Base-by-base conservation (phyloP, 371 early-diverging fungal species). In the Saksenaea vasiformis region DNA sequence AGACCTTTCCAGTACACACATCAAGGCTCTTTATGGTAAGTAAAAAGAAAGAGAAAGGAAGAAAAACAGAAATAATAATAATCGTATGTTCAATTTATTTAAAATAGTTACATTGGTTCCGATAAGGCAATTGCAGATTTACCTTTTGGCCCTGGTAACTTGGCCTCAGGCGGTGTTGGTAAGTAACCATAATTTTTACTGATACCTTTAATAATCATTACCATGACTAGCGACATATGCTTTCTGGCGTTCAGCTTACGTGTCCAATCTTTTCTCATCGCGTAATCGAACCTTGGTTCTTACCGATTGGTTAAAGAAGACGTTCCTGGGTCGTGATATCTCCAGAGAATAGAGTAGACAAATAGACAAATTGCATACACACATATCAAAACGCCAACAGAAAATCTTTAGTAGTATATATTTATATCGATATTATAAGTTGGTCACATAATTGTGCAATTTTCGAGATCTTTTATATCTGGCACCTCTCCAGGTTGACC, bases 81-180 rank as follows among this genome's bases (percentile, higher is more conserved):
- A 17, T 15, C 17, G n/a, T 35, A 56, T 17, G 44, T 38, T 13
- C 9, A 10, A 17, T 54, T 63, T 55, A 55, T 24, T 44, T 47
- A 31, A 31, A 31, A 31, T 66, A 84, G 85, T 35, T 94, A 94
- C 69, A 90, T 96, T 79, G 95, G 95, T 26, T 85, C 89, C 60
- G 95, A 95, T 61, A 89, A 90, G 73, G 95, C 95, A 35, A 91
- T 95, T 72, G 95, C 95, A 22, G 95, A 95, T 70, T 69, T 96
- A 36, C 93, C 95, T 15, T 79, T 90, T 69, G 82, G 90, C 64
- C 83, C 86, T 72, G 84, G 87, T 65, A 90, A 90, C 60, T 67
- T 90, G 28, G 84, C 90, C 0, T 78, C 88, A 9, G 89, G 90
- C 61, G 92, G 92, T 64, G 83, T 87, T 58, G 72, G 77, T 77